phyloP scores from a whole-genome alignment of 495 filamentous ascomycete genomes.

The Saxophila tyrrhenica region DNA sequence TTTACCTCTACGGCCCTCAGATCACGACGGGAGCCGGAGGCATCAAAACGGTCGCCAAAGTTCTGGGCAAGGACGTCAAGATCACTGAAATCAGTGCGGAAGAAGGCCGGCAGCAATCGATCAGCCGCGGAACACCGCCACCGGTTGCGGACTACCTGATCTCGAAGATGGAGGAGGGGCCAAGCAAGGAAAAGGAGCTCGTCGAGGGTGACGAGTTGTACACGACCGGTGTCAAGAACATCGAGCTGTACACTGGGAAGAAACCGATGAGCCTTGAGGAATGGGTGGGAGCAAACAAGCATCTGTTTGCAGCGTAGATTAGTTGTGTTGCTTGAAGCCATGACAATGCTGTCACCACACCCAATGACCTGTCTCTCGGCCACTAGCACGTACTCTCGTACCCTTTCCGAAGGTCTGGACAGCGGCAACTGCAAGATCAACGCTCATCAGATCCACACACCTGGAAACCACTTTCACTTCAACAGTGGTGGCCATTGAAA shows the following conservation, averaged over 20 bases:
- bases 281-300: constrained; percentile 24
- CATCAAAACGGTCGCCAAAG: constrained; percentile 14
- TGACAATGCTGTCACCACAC: too few relatives aligned
- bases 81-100: constrained; percentile 14
- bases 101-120: constrained; percentile 13
- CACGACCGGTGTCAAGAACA: constrained; percentile 20
- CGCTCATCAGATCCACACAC: too few relatives aligned
- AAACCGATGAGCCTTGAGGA: constrained; percentile 22
- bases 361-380: too few relatives aligned
- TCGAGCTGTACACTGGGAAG: constrained; percentile 21
- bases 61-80: constrained; percentile 22
- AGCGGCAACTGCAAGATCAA: too few relatives aligned
- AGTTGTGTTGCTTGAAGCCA: too few relatives aligned
- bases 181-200: neutral
- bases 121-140: constrained; percentile 12
- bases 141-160: constrained; percentile 20
- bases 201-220: constrained; percentile 1
- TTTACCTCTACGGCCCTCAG: constrained; percentile 25
- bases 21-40: constrained; percentile 11
- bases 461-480: too few relatives aligned
- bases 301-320: constrained; percentile 2
- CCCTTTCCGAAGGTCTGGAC: too few relatives aligned
- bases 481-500: too few relatives aligned
- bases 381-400: too few relatives aligned
- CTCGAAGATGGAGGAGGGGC: neutral